These are phyloP conservation scores for Aureobasidium sp. DNA, from an alignment of 2,329 filamentous ascomycete species.

Conservation along the genomic window DNA sequence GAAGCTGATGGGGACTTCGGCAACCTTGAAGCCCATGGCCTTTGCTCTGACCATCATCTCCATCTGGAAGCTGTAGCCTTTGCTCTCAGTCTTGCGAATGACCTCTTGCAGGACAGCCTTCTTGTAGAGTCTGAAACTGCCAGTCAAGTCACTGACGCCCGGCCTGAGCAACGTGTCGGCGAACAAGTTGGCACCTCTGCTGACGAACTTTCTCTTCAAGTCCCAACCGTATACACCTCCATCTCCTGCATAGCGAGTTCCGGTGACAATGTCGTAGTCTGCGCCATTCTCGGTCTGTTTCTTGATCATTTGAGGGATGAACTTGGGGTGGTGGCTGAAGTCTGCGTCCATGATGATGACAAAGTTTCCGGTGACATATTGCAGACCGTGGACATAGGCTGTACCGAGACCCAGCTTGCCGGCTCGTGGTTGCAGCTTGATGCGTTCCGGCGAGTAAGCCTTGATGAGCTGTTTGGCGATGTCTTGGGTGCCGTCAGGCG, in stretches of 20 bases:
- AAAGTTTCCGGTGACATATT: constrained; percentile 86
- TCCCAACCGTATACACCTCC: constrained; percentile 94
- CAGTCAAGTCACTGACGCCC: constrained; percentile 91
- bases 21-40: constrained; percentile 88
- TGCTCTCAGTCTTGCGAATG: constrained; percentile 83
- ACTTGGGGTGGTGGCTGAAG: constrained; percentile 98
- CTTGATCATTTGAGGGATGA: constrained; percentile 89
- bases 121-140: constrained; percentile 93
- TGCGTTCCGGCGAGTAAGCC: constrained; percentile 67
- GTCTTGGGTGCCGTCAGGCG: constrained; percentile 87
- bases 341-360: constrained; percentile 99
- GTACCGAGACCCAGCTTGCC: constrained; percentile 97
- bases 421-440: constrained; percentile 77
- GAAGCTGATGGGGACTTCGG: constrained; percentile 93
- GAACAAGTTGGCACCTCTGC: constrained; percentile 85
- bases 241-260: constrained; percentile 83
- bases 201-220: constrained; percentile 69
- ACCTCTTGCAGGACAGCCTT: constrained; percentile 81
- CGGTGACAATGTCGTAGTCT: constrained; percentile 93
- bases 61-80: constrained; percentile 99
- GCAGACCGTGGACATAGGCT: constrained; percentile 88
- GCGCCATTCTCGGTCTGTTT: constrained; percentile 67
- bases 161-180: constrained; percentile 90
- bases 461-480: constrained; percentile 85
- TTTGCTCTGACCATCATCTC: constrained; percentile 98